These are phyloP conservation scores for Babjeviella inositovora DNA, from an alignment of 805 yeast species.

Conservation along the genomic window DNA sequence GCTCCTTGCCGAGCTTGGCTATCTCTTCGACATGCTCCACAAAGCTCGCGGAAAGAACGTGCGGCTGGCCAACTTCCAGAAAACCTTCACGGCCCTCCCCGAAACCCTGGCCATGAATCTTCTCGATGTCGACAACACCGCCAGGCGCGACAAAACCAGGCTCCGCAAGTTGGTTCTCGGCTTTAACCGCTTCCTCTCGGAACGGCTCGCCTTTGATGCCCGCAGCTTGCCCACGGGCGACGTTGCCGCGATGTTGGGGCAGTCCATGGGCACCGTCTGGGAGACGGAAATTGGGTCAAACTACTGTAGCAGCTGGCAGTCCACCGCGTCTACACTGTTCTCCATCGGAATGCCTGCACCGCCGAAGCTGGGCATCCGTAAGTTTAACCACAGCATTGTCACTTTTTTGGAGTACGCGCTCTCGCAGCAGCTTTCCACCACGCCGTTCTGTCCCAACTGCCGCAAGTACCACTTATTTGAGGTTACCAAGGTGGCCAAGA, in stretches of 20 bases:
- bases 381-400: no score
- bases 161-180: slow-evolving; percentile 28
- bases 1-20: slow-evolving; percentile 70
- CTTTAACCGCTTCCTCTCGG: slow-evolving; percentile 45
- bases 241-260: no score
- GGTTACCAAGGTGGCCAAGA: slow-evolving; percentile 29
- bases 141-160: slow-evolving; percentile 21
- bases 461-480: slow-evolving; percentile 35
- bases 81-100: slow-evolving; percentile 24
- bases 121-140: slow-evolving; percentile 29
- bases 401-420: no score
- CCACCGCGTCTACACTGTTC: no score
- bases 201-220: slow-evolving; percentile 35
- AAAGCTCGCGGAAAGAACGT: slow-evolving; percentile 71
- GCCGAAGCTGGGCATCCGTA: no score
- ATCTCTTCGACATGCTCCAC: slow-evolving; percentile 79
- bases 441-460: slow-evolving; percentile 40
- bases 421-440: slow-evolving; percentile 2
- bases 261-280: no score
- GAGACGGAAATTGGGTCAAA: no score
- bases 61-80: slow-evolving; percentile 67
- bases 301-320: no score
- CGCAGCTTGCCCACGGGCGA: no score
- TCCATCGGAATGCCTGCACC: no score
- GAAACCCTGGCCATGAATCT: slow-evolving; percentile 38